A percentile compares a stretch with the other conserved stretches of the same genome.
Conservation (phyloP, 2,329 filamentous ascomycete species). For the Cladosporium sp. region DNA sequence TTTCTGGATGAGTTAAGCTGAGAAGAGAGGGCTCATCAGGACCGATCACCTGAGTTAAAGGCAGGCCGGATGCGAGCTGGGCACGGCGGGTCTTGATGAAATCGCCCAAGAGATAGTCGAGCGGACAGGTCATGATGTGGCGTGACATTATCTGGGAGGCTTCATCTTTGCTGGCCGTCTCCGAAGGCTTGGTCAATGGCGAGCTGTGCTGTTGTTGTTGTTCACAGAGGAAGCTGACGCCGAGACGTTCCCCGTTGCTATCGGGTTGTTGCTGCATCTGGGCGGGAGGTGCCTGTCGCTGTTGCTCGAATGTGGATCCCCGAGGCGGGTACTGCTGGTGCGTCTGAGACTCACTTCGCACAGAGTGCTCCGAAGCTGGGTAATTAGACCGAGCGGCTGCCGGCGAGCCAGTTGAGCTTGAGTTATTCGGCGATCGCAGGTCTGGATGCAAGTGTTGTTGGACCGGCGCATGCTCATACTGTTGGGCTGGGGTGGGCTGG, state of each 20-base stretch:
- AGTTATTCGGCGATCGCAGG: constrained; percentile 24
- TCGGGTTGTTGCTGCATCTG: constrained; percentile 17
- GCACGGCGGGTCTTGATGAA: constrained; percentile 71
- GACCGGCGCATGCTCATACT: constrained; percentile 15
- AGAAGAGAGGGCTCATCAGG: constrained; percentile 79
- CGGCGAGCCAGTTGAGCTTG: constrained; percentile 7
- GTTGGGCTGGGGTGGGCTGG: constrained; percentile 14
- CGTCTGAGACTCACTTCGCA: constrained; percentile 23
- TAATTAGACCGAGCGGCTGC: constrained; percentile 1
- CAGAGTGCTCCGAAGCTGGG: not conserved
- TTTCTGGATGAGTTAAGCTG: constrained; percentile 70
- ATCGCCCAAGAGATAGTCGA: constrained; percentile 77
- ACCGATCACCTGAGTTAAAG: constrained; percentile 67
- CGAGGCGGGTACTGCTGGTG: constrained; percentile 19
- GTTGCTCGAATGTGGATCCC: constrained; percentile 22
- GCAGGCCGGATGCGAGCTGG: constrained; percentile 64
- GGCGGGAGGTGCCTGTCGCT: constrained; percentile 16
- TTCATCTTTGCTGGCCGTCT: not conserved
- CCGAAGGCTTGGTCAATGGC: not conserved
- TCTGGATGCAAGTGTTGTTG: constrained; percentile 37
- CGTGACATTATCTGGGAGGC: not conserved
- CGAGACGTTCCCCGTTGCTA: constrained; percentile 60
- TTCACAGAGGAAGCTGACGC: constrained; percentile 68
- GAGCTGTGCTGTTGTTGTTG: constrained; percentile 51
- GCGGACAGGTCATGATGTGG: constrained; percentile 60